phyloP scores from a whole-genome alignment of 2,329 filamentous ascomycete species.

The Trichoderma aggressivum region DNA sequence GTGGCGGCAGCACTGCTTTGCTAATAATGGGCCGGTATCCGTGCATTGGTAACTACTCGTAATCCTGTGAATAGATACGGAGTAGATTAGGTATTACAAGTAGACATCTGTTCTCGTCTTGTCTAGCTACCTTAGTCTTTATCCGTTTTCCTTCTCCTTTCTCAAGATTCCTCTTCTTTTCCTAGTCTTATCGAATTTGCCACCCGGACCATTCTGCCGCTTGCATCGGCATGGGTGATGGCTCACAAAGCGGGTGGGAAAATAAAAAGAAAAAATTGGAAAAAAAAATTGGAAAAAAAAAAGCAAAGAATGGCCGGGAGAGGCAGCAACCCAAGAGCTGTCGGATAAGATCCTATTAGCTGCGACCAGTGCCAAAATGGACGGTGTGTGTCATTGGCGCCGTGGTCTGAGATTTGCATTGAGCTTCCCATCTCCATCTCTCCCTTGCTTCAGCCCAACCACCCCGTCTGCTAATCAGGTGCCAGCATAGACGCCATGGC shows the following conservation, averaged over 20 bases:
- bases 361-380: not conserved
- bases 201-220: not conserved
- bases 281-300: not conserved
- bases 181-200: not conserved
- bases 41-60: not conserved
- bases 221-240: not conserved
- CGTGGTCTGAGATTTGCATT: not conserved
- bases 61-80: not conserved
- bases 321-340: not conserved
- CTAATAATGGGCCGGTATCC: not conserved
- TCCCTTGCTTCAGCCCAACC: constrained; percentile 11
- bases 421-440: not conserved
- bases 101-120: not conserved
- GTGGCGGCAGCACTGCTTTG: not conserved
- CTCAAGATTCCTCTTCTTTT: not conserved
- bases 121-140: no score
- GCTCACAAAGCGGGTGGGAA: not conserved
- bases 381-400: constrained; percentile 14
- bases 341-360: constrained; percentile 10
- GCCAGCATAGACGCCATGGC: constrained; percentile 1
- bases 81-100: not conserved
- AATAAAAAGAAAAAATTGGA: not conserved
- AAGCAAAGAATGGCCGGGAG: not conserved
- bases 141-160: not conserved
- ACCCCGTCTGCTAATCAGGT: constrained; percentile 2